Base-by-base conservation (phyloP, 345 rosid genomes). In the Pugionium dolabratum region DNA sequence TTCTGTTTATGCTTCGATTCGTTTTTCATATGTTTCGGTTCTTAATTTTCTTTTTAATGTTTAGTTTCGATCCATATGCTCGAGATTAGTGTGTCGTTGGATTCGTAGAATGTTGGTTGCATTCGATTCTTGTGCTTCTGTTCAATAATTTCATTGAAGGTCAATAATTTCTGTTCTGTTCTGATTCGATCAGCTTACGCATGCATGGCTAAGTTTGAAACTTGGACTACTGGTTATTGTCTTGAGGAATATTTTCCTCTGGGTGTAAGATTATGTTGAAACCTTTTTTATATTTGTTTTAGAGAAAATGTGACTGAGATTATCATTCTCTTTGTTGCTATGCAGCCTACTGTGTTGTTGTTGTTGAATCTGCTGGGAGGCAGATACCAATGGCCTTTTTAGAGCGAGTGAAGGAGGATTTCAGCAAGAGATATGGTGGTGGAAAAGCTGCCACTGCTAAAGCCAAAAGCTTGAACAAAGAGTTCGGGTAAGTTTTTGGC, bases 261-360 rank as follows among this genome's bases (percentile, higher is more conserved):
- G 5, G 5, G 36, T 10, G 3, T 1, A 9, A 31, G 30, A 27
- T 33, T 49, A 6, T 34, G 48, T 37, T 37, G 25, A 26, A 34
- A n/a, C 37, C 31, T 49, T 46, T 35, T 5, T 1, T 18, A 18
- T 18, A 31, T 43, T 33, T 32, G 5, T 26, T 5, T 63, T 31
- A 1, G 51, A 43, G 11, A 4, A 7, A 29, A 40, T 18, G 61
- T 70, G 55, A 32, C 7, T 4, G 25, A 6, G 2, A 9, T 33
- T 42, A 43, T n/a, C 1, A 2, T 18, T 44, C 3, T 31, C 11
- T 40, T 0, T 41, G 28, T 54, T 52, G 33, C 4, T 61, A 37
- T 73, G 83, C 83, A 92, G 98, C 95, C 31, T 92, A 84, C 70
- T 92, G 96, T 37, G 92, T 92, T 41, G 98, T 92, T 58, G 97